Evolutionary conservation across 176 grass and related monocot species (phyloP), one percentile per base, ranked within the genome.

Genomic region (Oryza glumipatula): DNA sequence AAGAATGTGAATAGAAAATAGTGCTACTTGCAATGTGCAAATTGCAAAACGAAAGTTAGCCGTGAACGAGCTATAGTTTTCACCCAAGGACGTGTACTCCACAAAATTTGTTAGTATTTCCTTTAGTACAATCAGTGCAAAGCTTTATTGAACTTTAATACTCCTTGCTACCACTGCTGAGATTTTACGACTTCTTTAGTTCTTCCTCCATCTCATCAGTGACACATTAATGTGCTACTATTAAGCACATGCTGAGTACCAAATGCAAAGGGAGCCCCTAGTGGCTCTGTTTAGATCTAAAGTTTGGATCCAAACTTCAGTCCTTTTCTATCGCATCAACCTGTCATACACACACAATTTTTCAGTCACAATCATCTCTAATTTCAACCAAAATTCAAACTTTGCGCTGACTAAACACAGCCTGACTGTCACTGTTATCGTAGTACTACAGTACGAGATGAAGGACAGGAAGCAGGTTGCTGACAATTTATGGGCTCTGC

Each of bases 61-160:
- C 65, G 81, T 80, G 64, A 15, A 5, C 12, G 14, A 70, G 3
- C 4, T 32, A 44, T 44, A 8, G 65, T 65, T 82, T 76, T 77
- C 73, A 19, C 28, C 15, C 74, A 26, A 74, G 84, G 80, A 75
- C 80, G 69, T 87, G 84, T 90, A 82, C 79, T 86, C 74, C 79
- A 90, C 58, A 66, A 67, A 67, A 22, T 30, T 78, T 78, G 4
- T 26, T 23, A 41, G 39, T 41, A 9, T 32, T 23, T 30, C 30
- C 30, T 67, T 44, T 30, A 6, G n/a, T 36, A 45, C 61, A 73
- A 0, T 68, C 58, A 80, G 47, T 41, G 28, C 54, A 16, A 78
- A 72, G 52, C 14, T 65, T 30, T 58, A 36, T 7, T 9, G 19
- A 6, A 8, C 72, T 77, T 82, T 41, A 32, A 28, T 26, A 7